Evolutionary conservation across 202 grass and related monocot species (phyloP), one percentile per base, ranked within the genome.

Genomic region (Setaria italica): DNA sequence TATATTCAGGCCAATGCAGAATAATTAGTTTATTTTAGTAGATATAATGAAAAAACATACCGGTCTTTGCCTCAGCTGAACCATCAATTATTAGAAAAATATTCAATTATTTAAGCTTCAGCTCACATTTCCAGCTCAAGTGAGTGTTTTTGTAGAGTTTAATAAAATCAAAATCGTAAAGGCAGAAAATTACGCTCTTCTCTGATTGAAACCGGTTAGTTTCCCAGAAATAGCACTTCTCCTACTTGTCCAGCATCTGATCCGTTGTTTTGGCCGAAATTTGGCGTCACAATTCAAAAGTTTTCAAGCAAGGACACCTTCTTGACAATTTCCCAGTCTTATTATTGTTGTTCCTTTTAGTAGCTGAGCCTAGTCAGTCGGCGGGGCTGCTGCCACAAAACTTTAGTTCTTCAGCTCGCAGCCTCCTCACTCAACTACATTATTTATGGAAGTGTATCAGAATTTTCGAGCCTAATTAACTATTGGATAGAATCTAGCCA

Each of bases 261-360:
- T 33, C 37, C 15, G 30, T 56, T 70, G 35, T 16, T 15, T 42
- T 19, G 9, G 21, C 35, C 6, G 50, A 59, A 71, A 59, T 82
- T 70, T 46, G 67, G 11, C 45, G 5, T 42, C 12, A 13, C 8
- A 55, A n/a, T 33, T 82, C 11, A 13, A 25, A 72, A 79, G 56
- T 49, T 89, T 50, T 62, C 62, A 35, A 53, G 70, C 17, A 20
- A n/a, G 1, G 49, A 62, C 16, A 32, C 9, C n/a, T 79, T 79
- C 67, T 41, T 87, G 17, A 41, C 70, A 87, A 41, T 67, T 75
- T 42, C 41, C 21, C 32, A 51, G 4, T 9, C 21, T 67, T 75
- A 19, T 4, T 48, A 7, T 47, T 19, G 19, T 0, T 70, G 20
- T 50, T 7, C 55, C 39, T 41, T 25, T 67, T 41, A 37, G 30